Evolutionary conservation across 371 early-diverging fungal species (phyloP), one percentile per base, ranked within the genome.

Genomic region (Mucor mucedo): DNA sequence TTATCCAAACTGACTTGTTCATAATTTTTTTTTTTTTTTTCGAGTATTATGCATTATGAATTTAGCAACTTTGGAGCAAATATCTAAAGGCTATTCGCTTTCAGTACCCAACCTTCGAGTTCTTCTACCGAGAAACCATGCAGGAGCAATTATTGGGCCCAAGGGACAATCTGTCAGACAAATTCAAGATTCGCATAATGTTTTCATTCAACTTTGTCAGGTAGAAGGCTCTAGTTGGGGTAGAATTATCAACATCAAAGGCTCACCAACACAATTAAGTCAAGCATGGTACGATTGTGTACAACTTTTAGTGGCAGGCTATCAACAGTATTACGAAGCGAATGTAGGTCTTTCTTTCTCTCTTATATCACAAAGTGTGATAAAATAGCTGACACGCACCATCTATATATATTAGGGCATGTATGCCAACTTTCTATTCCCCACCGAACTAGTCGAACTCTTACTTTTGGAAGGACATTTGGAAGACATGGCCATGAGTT

Each of bases 381-480:
- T 21, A 0, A 21, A 21, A 21, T 21, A 21, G 1, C 21, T 21
- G 21, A 21, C 21, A 0, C 21, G 21, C 21, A 21, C 21, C 6
- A 44, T 1, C 14, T 10, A 44, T 44, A n/a, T 35, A 7, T 16
- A n/a, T 21, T 53, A 32, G 55, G 39, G 50, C 10, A 29, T 55
- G 8, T 3, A 30, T 11, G 8, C 55, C 0, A 39, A 63, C 11
- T 63, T 63, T 35, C 9, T 63, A 42, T 35, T 63, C 5, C 63
- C 63, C 14, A 27, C 49, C 27, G 11, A 13, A 0, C 42, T 57
- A 4, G 42, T 57, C 14, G n/a, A 48, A 0, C 27, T 38, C n/a
- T 40, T 52, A 21, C 10, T 39, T 14, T 7, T 11, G 35, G 27
- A 45, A 5, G 55, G 27, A 6, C 14, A 30, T 7, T 57, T 63